Evolutionary conservation across 2,329 filamentous ascomycete genomes (phyloP).

Genomic region (Beauveria scarabaeidicola): DNA sequence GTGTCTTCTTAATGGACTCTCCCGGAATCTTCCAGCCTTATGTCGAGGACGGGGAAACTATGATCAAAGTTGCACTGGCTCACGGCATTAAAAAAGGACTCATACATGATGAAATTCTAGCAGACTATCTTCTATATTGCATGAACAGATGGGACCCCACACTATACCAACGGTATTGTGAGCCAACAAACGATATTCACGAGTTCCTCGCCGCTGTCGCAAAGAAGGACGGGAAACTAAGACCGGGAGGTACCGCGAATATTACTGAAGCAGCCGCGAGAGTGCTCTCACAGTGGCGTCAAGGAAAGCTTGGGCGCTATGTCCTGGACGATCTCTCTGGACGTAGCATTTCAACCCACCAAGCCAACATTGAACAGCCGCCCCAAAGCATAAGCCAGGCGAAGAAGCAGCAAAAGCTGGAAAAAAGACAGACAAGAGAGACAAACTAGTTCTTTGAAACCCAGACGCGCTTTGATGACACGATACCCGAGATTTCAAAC

Average conservation of each 20-base stretch:
- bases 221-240: slow-evolving; percentile 63
- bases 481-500: background rate
- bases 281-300: slow-evolving; percentile 74
- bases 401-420: slow-evolving; percentile 56
- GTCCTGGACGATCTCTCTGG: slow-evolving; percentile 67
- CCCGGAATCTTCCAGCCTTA: slow-evolving; percentile 95
- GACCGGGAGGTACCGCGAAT: slow-evolving; percentile 63
- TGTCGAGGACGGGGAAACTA: slow-evolving; percentile 72
- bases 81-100: slow-evolving; percentile 87
- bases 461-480: background rate
- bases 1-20: slow-evolving; percentile 82
- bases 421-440: slow-evolving; percentile 33
- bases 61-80: slow-evolving; percentile 91
- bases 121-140: slow-evolving; percentile 82
- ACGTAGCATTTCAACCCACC: slow-evolving; percentile 44
- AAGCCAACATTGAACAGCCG: slow-evolving; percentile 37
- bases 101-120: slow-evolving; percentile 67
- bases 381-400: slow-evolving; percentile 59
- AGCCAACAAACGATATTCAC: slow-evolving; percentile 77
- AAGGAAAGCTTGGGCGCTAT: slow-evolving; percentile 66
- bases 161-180: slow-evolving; percentile 53
- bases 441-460: background rate
- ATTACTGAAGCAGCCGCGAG: slow-evolving; percentile 67
- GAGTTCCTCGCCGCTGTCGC: slow-evolving; percentile 65
- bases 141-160: slow-evolving; percentile 60